Evolutionary conservation across 805 yeast species (phyloP).

Genomic region (Saccharomycopsis olivae): DNA sequence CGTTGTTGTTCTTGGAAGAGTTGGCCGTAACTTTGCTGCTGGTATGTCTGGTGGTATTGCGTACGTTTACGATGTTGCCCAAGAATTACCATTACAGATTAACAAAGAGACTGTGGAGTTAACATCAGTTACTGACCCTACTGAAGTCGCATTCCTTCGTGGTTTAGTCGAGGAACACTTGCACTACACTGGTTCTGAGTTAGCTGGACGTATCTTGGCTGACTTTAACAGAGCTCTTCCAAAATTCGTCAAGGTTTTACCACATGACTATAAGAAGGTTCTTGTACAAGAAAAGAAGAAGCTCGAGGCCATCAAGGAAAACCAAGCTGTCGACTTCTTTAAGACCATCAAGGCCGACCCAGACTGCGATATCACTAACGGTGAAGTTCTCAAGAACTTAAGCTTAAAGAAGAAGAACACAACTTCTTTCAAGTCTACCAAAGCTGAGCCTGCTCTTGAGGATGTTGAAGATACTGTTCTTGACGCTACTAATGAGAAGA

Average conservation of each 20-base stretch:
- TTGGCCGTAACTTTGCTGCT: constrained; percentile 85
- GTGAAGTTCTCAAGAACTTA: constrained; percentile 60
- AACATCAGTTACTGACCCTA: constrained; percentile 66
- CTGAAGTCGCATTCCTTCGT: constrained; percentile 88
- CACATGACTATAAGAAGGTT: constrained; percentile 83
- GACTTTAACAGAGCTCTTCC: constrained; percentile 86
- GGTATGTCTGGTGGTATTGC: constrained; percentile 99
- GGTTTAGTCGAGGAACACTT: constrained; percentile 92
- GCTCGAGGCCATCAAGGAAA: constrained; percentile 47
- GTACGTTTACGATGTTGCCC: constrained; percentile 86
- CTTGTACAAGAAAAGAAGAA: constrained; percentile 64
- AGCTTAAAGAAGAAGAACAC: constrained; percentile 31
- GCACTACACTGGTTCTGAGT: constrained; percentile 86
- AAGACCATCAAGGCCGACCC: constrained; percentile 62
- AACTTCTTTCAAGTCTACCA: constrained; percentile 25
- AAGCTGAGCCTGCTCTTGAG: constrained; percentile 69
- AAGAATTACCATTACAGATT: constrained; percentile 73
- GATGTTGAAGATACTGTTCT: constrained; percentile 85
- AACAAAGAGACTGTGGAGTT: constrained; percentile 78
- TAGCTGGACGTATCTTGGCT: constrained; percentile 71
- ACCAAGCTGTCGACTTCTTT: constrained; percentile 53
- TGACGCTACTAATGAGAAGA: constrained; percentile 57
- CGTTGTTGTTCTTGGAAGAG: constrained; percentile 81
- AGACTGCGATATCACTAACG: constrained; percentile 78
- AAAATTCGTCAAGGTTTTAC: constrained; percentile 87